Evolutionary conservation across 805 yeast species (phyloP).

Genomic region (Saccharomycopsis babjevae): DNA sequence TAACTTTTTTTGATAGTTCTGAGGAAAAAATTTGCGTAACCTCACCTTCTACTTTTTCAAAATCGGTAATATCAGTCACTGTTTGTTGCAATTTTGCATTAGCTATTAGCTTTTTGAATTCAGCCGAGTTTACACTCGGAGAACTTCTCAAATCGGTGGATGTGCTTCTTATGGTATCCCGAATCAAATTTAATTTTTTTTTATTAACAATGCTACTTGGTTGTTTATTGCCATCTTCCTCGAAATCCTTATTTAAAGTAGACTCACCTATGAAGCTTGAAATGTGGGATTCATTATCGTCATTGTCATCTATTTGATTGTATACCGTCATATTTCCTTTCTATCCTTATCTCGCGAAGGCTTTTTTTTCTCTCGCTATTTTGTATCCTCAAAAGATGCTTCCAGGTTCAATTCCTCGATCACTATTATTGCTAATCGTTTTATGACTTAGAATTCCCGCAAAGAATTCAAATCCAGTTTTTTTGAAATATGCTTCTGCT

Average conservation of each 20-base stretch:
- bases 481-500: background rate
- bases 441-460: background rate
- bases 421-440: background rate
- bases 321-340: background rate
- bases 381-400: background rate
- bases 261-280: background rate
- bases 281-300: background rate
- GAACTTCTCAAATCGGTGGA: constrained; percentile 29
- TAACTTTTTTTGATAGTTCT: background rate
- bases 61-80: background rate
- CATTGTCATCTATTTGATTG: background rate
- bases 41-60: background rate
- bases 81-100: background rate
- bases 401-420: background rate
- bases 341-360: background rate
- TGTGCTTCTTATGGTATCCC: background rate
- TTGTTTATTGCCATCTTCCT: background rate
- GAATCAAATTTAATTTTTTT: background rate
- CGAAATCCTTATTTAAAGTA: background rate
- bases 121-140: constrained; percentile 41
- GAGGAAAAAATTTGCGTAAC: background rate
- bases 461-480: no score
- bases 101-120: constrained; percentile 26
- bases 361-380: background rate
- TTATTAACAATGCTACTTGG: background rate